Evolutionary conservation across 257 asterid species (phyloP), one percentile per base, ranked within the genome.

Genomic region (Echites panduratus): DNA sequence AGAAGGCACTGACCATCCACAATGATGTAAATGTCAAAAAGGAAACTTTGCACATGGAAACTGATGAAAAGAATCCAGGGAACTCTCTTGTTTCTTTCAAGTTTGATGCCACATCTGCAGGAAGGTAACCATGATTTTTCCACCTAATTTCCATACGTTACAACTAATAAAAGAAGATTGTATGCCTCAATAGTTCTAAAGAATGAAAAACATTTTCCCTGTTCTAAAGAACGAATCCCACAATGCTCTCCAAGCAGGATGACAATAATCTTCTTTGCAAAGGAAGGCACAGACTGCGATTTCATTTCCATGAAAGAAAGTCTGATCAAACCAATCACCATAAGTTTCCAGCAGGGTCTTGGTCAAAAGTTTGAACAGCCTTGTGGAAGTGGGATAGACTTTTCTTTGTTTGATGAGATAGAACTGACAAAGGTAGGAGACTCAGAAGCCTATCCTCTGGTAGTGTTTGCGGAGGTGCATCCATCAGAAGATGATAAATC

Each of bases 11-110:
- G 22, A 92, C 98, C 43, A 90, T 92, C 52, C 77, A 93, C 56
- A 90, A 88, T 41, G 96, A 90, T 76, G 94, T 92, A 56, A 92
- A 92, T 84, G 63, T 92, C 83, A 90, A 92, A 86, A 92, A 92
- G 87, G 96, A 88, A 79, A 88, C 89, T 81, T 50, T 92, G 66
- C 80, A 85, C 48, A 85, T 92, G 67, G 92, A 83, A 61, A 86
- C 94, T 8, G 98, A 90, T 73, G 92, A 87, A 81, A 90, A 70
- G 13, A 81, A 89, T 73, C 93, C 95, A 3, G 98, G 96, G 29
- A 84, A 81, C 57, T 85, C 81, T 79, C 89, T 89, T 26, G 96
- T 92, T 57, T 71, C 94, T 1, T 92, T 92, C 79, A 88, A 89
- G 7, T 92, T 90, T 70, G 98, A 92, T 56, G 98, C 98, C 57